phyloP scores from a whole-genome alignment of 2,329 filamentous ascomycete species.

The Neospermospora avenae region DNA sequence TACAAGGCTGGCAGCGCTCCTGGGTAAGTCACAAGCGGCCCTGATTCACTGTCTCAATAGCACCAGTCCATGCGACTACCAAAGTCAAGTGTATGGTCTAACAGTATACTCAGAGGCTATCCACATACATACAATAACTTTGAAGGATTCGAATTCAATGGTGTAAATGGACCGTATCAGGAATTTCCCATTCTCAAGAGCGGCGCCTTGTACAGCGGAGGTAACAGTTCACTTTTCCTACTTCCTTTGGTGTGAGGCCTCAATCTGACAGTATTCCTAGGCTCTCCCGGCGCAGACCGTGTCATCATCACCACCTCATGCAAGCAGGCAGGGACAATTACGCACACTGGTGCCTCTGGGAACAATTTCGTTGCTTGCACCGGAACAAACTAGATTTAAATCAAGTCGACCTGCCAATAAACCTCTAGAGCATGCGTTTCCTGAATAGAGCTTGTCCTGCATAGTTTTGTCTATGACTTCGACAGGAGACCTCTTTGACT shows the following conservation, averaged over 20 bases:
- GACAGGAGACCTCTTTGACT: neutral
- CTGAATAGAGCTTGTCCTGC: neutral
- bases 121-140: conserved; percentile 60
- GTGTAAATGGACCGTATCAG: conserved; percentile 54
- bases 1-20: conserved; percentile 35
- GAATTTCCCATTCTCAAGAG: conserved; percentile 58
- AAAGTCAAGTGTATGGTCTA: neutral
- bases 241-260: neutral
- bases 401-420: neutral
- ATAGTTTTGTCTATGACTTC: neutral
- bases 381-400: conserved; percentile 14
- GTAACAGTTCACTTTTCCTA: conserved; percentile 36
- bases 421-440: neutral
- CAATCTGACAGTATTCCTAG: conserved; percentile 33
- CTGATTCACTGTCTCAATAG: no score
- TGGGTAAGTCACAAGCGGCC: conserved; percentile 24
- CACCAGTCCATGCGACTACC: no score
- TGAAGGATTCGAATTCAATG: conserved; percentile 57
- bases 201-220: conserved; percentile 50
- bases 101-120: conserved; percentile 32
- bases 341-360: conserved; percentile 66
- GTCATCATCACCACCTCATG: conserved; percentile 59
- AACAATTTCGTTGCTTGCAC: conserved; percentile 66
- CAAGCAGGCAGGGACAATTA: conserved; percentile 60
- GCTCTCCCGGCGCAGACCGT: conserved; percentile 63